Conservation (phyloP, 1,284 basidiomycete genomes). For the Cutaneotrichosporon dermatis region DNA sequence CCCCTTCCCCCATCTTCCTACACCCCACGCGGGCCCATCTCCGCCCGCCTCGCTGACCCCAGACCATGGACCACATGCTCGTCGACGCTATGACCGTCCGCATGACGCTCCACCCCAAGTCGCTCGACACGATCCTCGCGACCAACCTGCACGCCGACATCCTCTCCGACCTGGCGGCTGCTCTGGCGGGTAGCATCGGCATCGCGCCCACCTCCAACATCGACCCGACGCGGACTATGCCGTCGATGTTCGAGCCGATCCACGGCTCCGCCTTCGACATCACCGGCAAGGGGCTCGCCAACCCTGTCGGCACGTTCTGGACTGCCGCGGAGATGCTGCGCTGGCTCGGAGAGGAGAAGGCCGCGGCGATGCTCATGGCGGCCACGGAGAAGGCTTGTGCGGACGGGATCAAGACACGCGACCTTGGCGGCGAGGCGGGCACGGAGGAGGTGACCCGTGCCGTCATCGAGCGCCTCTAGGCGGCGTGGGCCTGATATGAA, state of each 20-base stretch:
- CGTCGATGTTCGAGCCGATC: constrained; percentile 60
- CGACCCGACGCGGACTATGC: constrained; percentile 53
- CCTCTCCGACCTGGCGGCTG: constrained; percentile 71
- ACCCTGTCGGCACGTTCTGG: constrained; percentile 56
- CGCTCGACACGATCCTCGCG: constrained; percentile 84
- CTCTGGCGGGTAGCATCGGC: constrained; percentile 58
- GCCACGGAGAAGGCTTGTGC: constrained; percentile 67
- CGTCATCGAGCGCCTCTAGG: constrained; percentile 21
- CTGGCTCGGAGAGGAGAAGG: constrained; percentile 32
- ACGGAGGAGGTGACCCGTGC: constrained; percentile 77
- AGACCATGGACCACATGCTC: constrained; percentile 53
- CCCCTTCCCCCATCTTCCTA: too few species aligned
- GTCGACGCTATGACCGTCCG: constrained; percentile 54
- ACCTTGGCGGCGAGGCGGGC: constrained; percentile 73
- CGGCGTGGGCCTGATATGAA: too few species aligned
- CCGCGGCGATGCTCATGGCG: constrained; percentile 59
- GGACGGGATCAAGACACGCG: constrained; percentile 72
- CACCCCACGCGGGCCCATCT: too few species aligned
- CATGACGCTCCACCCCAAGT: constrained; percentile 56
- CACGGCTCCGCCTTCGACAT: constrained; percentile 86
- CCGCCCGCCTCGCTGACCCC: too few species aligned
- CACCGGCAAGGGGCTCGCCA: constrained; percentile 69
- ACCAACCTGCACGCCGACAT: constrained; percentile 99
- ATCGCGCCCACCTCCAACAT: constrained; percentile 59
- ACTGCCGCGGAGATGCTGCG: constrained; percentile 57